Percentiles rank a stretch among this genome's conserved stretches.
These are phyloP conservation scores for Quercus alba DNA, from an alignment of 306 rosid genomes.

Conservation along the genomic window DNA sequence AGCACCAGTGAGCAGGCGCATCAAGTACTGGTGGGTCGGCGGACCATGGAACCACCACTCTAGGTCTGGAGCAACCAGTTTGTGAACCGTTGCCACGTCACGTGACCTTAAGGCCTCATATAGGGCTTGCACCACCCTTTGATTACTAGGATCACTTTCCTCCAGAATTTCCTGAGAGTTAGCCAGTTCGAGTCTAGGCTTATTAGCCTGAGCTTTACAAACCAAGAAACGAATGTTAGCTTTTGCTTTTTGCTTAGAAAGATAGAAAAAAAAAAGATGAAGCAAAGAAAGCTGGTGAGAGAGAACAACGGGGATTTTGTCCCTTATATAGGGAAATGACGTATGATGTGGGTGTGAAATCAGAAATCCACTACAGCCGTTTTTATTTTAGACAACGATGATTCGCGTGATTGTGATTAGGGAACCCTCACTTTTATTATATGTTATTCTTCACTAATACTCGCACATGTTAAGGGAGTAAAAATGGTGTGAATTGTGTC, in stretches of 20 bases:
- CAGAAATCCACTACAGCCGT: neutral
- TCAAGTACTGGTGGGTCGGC: conserved; percentile 78
- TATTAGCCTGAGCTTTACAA: neutral
- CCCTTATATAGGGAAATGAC: neutral
- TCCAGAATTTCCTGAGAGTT: conserved; percentile 54
- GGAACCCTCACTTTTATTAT: too few relatives aligned
- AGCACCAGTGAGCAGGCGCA: conserved; percentile 78
- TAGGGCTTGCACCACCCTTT: conserved; percentile 64
- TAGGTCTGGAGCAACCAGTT: conserved; percentile 67
- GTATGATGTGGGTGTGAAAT: neutral
- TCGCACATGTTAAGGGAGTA: too few relatives aligned
- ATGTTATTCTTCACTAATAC: too few relatives aligned
- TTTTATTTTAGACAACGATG: neutral
- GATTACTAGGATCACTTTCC: conserved; percentile 53
- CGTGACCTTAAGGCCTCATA: conserved; percentile 79
- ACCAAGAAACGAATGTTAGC: too few relatives aligned
- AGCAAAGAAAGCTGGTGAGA: neutral
- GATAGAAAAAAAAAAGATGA: too few relatives aligned
- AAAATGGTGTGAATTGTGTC: neutral
- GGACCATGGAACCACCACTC: conserved; percentile 99
- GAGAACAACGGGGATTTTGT: neutral
- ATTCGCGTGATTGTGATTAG: too few relatives aligned
- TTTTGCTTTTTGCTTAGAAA: neutral
- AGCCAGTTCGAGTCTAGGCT: conserved; percentile 70
- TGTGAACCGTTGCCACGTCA: conserved; percentile 64